Conservation (phyloP, 177 flowering plant species). For the Tripterygium wilfordii region DNA sequence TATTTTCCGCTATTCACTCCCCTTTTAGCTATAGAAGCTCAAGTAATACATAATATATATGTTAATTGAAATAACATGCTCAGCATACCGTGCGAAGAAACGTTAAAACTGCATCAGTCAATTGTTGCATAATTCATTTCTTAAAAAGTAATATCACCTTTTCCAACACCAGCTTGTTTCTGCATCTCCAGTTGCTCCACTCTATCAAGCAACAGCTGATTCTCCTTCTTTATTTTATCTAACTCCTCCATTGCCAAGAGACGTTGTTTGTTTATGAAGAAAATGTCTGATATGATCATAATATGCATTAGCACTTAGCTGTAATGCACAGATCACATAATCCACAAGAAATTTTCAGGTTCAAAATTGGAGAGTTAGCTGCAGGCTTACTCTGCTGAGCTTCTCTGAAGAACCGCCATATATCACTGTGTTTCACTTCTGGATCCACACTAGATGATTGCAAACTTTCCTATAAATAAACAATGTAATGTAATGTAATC, state of each 20-base stretch:
- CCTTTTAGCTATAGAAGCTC: too few species aligned
- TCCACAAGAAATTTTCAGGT: too few species aligned
- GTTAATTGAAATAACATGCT: too few species aligned
- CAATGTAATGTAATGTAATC: neutral
- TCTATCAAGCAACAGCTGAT: conserved; percentile 36
- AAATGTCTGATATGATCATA: conserved; percentile 52
- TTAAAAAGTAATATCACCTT: conserved; percentile 26
- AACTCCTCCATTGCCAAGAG: conserved; percentile 62
- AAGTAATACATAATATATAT: too few species aligned
- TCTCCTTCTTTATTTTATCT: conserved; percentile 42
- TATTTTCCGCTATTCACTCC: too few species aligned
- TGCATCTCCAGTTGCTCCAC: conserved; percentile 43
- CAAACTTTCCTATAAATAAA: conserved; percentile 11
- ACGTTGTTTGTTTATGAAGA: conserved; percentile 64
- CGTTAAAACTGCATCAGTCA: too few species aligned
- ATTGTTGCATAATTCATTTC: neutral
- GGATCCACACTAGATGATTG: conserved; percentile 17
- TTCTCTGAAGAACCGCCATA: conserved; percentile 63
- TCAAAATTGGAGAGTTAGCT: neutral
- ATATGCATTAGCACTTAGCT: too few species aligned
- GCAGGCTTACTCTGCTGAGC: conserved; percentile 67
- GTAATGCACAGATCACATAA: too few species aligned
- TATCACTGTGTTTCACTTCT: conserved; percentile 27
- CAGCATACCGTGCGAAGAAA: too few species aligned
- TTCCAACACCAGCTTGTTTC: conserved; percentile 20